Conservation (phyloP, 2,329 filamentous ascomycete genomes). For the Neodidymelliopsis sp. region DNA sequence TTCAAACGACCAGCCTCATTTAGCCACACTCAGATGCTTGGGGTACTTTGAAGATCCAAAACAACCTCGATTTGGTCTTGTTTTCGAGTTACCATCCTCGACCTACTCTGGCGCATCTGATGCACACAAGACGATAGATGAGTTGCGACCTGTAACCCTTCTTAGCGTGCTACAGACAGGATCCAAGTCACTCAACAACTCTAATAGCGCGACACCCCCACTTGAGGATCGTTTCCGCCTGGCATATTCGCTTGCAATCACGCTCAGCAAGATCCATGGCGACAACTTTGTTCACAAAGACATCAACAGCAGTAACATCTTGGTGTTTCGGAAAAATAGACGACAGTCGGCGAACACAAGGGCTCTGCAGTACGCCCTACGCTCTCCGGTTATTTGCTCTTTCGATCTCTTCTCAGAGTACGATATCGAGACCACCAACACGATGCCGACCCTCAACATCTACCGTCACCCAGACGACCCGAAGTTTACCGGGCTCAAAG, state of each 20-base stretch:
- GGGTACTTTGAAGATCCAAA: constrained; percentile 79
- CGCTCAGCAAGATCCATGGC: constrained; percentile 76
- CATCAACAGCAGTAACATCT: constrained; percentile 70
- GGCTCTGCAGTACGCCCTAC: constrained; percentile 61
- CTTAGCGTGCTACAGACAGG: constrained; percentile 57
- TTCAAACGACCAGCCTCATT: constrained; percentile 43
- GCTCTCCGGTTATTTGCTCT: constrained; percentile 73
- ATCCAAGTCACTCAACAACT: constrained; percentile 53
- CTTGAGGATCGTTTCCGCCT: constrained; percentile 80
- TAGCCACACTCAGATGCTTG: constrained; percentile 63
- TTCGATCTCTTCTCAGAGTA: constrained; percentile 75
- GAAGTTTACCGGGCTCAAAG: constrained; percentile 42
- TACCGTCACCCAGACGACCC: constrained; percentile 71
- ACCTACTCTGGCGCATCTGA: constrained; percentile 59
- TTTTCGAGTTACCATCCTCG: constrained; percentile 74
- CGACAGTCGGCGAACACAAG: constrained; percentile 54
- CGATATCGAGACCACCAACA: constrained; percentile 54
- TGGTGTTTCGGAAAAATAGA: constrained; percentile 65
- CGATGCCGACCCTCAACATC: constrained; percentile 60
- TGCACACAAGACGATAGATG: constrained; percentile 54
- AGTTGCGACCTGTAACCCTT: constrained; percentile 54
- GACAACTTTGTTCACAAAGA: constrained; percentile 75
- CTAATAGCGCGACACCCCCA: constrained; percentile 54
- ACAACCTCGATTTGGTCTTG: constrained; percentile 72
- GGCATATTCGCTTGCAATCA: constrained; percentile 74